Conservation (phyloP, 2,329 filamentous ascomycete species). For the Aspergillus novofumigatus region DNA sequence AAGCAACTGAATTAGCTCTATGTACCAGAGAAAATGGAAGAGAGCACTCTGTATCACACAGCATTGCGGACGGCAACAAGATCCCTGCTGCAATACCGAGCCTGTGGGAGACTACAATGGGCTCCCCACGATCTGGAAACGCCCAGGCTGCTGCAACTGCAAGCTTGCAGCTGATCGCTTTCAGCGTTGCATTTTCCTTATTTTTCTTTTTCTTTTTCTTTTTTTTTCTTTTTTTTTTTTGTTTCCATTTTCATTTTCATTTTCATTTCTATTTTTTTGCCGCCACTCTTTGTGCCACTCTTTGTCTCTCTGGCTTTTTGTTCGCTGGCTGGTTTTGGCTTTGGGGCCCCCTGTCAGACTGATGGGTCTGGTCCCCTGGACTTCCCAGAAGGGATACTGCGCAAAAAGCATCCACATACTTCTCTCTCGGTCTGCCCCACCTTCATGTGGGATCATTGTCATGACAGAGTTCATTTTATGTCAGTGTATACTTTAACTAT, state of each 20-base stretch:
- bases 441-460: neutral
- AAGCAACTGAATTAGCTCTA: constrained; percentile 4
- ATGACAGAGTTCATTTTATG: neutral
- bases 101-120: constrained; percentile 9
- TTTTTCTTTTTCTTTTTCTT: too few species aligned
- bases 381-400: constrained; percentile 18
- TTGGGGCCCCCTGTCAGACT: constrained; percentile 4
- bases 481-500: neutral
- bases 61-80: neutral
- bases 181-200: too few species aligned
- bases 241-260: too few species aligned
- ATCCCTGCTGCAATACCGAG: constrained; percentile 17
- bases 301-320: neutral
- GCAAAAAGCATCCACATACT: constrained; percentile 1
- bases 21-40: neutral
- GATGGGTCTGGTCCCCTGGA: constrained; percentile 7
- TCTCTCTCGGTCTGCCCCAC: neutral
- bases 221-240: too few species aligned
- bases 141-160: constrained; percentile 7
- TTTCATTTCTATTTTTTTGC: too few species aligned
- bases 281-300: too few species aligned
- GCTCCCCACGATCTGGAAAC: constrained; percentile 25
- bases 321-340: constrained; percentile 7
- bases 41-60: constrained; percentile 12
- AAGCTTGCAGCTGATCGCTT: neutral